Evolutionary conservation across 2,329 filamentous ascomycete genomes (phyloP), one percentile per base, ranked within the genome.

Genomic region (Ilyonectria mors-panacis): DNA sequence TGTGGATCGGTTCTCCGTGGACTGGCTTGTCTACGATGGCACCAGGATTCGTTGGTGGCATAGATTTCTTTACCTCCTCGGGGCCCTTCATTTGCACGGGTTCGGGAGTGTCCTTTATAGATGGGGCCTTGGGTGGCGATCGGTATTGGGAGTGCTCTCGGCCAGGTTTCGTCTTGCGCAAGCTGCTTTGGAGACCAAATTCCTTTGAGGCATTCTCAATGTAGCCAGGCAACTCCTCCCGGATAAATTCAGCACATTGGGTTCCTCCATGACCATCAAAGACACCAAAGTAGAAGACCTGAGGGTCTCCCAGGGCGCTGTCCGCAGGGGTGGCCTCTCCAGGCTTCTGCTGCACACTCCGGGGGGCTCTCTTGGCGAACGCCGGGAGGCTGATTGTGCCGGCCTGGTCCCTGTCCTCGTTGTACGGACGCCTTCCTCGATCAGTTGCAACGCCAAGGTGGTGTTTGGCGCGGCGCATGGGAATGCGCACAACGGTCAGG

Each of bases 201-300:
- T 91, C 86, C 63, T 85, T 84, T 0, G 94, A 93, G 0, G 94
- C 89, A 71, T 94, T 88, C 80, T 99, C 95, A 39, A 99, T 91
- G 78, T 98, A 98, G 10, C 89, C 89, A 79, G 98, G 96, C 67
- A 99, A 83, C 76, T 93, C 89, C 67, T 98, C 93, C 65, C 91
- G 88, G 72, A 98, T 81, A 74, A 97, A 98, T 19, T 92, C 91
- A 66, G 94, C 94, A 80, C 96, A 98, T 79, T 97, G 93, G 21
- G 85, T 88, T 21, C 96, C 96, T 10, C 96, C 96, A 82, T 99
- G 96, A 3, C 96, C 96, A 80, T 99, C 96, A 77, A 98, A 99
- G 1, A 98, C 91, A 1, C 89, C 95, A 85, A 98, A 99, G 81
- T 98, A 99, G 81, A 99, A 99, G 37, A 98, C 92, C 78, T 98